These are phyloP conservation scores for Cymodocea nodosa DNA, from an alignment of 116 monocot genomes.

Conservation along the genomic window DNA sequence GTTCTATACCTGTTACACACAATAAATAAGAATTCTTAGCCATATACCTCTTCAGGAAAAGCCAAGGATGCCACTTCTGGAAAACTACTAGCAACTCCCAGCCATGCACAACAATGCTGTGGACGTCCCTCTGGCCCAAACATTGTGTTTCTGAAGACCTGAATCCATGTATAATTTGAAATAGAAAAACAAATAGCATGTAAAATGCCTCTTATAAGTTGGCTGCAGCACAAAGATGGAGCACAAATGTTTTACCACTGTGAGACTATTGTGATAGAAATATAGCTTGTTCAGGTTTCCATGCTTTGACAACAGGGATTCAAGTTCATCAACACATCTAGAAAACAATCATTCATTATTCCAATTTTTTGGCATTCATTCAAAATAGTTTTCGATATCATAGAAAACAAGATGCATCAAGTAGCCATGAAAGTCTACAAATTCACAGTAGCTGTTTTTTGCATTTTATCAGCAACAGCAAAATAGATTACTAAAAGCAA, in stretches of 20 bases:
- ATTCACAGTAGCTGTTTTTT: no score
- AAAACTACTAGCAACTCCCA: slow-evolving; percentile 93
- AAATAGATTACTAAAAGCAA: no score
- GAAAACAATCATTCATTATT: background rate
- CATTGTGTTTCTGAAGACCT: slow-evolving; percentile 99
- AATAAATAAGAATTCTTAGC: background rate
- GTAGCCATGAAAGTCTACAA: no score
- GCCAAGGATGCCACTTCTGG: slow-evolving; percentile 76
- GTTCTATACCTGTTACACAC: background rate
- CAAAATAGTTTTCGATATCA: no score
- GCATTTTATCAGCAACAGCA: no score
- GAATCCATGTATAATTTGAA: slow-evolving; percentile 7
- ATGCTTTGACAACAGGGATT: slow-evolving; percentile 62
- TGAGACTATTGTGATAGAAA: slow-evolving; percentile 86
- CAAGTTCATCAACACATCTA: slow-evolving; percentile 98
- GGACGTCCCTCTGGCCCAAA: slow-evolving; percentile 98
- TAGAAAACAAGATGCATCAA: no score
- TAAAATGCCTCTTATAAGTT: background rate
- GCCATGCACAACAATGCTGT: slow-evolving; percentile 97
- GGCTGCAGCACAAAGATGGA: background rate
- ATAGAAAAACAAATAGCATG: background rate
- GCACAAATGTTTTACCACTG: slow-evolving; percentile 31
- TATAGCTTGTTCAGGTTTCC: slow-evolving; percentile 93
- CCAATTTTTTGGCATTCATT: no score
- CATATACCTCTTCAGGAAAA: slow-evolving; percentile 75